Conservation (phyloP, 306 rosid species). For the Morella rubra region DNA sequence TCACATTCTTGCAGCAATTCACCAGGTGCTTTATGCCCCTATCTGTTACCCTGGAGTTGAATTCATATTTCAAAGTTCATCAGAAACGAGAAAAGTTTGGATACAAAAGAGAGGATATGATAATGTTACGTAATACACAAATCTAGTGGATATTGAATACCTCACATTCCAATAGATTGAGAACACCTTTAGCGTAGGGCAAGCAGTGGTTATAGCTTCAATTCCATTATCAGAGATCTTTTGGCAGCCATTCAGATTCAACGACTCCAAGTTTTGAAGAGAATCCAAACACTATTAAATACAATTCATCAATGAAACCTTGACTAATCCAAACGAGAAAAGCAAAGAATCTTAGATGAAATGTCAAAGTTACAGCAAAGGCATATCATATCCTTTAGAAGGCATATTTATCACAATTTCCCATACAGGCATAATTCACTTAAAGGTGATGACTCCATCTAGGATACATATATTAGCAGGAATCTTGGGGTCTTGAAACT, state of each 20-base stretch:
- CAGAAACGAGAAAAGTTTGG: conserved; percentile 10
- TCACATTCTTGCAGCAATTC: conserved; percentile 57
- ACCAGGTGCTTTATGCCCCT: conserved; percentile 43
- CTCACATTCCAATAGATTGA: conserved; percentile 87
- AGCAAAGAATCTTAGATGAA: conserved; percentile 14
- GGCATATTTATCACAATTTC: neutral
- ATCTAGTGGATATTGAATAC: conserved; percentile 35
- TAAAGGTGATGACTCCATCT: neutral
- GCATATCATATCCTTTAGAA: neutral
- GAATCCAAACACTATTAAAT: conserved; percentile 59
- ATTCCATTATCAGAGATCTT: conserved; percentile 78
- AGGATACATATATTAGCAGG: neutral
- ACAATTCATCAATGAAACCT: conserved; percentile 23
- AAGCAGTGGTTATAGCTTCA: conserved; percentile 63
- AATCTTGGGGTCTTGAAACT: neutral
- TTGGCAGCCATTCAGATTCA: conserved; percentile 87
- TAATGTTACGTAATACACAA: neutral
- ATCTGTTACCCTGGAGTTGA: conserved; percentile 64
- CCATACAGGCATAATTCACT: neutral
- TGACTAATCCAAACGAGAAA: neutral
- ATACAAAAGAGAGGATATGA: conserved; percentile 13
- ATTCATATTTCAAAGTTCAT: conserved; percentile 26
- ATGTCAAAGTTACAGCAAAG: no score
- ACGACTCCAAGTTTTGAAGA: conserved; percentile 61
- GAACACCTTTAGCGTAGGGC: conserved; percentile 58